Evolutionary conservation across 2,329 filamentous ascomycete genomes (phyloP).

Genomic region (Davidsoniella neocaledoniae): DNA sequence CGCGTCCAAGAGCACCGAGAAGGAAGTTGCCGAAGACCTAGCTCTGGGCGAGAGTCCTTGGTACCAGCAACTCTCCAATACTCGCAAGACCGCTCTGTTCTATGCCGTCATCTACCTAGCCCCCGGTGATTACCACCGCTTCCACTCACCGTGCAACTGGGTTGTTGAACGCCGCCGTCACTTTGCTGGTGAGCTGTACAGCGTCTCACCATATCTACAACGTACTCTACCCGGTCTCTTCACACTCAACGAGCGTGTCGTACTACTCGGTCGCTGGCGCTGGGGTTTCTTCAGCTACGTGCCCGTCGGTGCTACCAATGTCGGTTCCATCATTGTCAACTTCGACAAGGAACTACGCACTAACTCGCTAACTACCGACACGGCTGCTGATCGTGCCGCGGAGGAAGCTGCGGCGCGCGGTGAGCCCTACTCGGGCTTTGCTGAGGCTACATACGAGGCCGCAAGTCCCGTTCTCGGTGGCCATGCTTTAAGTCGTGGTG

Average conservation of each 20-base stretch:
- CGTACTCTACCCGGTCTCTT: slow-evolving; percentile 85
- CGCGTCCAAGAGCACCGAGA: slow-evolving; percentile 64
- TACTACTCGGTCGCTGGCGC: slow-evolving; percentile 82
- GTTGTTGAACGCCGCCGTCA: slow-evolving; percentile 89
- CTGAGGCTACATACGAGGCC: slow-evolving; percentile 72
- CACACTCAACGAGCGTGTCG: slow-evolving; percentile 90
- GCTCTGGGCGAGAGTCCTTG: slow-evolving; percentile 54
- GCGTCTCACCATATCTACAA: slow-evolving; percentile 87
- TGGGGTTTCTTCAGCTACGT: slow-evolving; percentile 96
- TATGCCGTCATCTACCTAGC: slow-evolving; percentile 87
- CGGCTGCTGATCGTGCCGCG: slow-evolving; percentile 71
- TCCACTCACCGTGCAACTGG: slow-evolving; percentile 91
- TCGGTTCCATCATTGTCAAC: slow-evolving; percentile 91
- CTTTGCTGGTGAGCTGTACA: slow-evolving; percentile 91
- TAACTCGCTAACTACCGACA: slow-evolving; percentile 84
- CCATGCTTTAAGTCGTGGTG: slow-evolving; percentile 67
- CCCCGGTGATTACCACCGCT: slow-evolving; percentile 94
- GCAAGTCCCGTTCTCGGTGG: slow-evolving; percentile 67
- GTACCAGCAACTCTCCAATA: slow-evolving; percentile 45
- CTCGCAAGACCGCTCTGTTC: slow-evolving; percentile 53
- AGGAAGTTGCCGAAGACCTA: slow-evolving; percentile 47
- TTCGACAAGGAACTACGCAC: slow-evolving; percentile 90
- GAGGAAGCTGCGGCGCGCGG: slow-evolving; percentile 59
- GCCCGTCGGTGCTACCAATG: slow-evolving; percentile 91
- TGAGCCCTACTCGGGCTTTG: slow-evolving; percentile 76